These are phyloP conservation scores for Yamadazyma membranifaciens DNA, from an alignment of 1,139 yeast genomes.

Conservation along the genomic window DNA sequence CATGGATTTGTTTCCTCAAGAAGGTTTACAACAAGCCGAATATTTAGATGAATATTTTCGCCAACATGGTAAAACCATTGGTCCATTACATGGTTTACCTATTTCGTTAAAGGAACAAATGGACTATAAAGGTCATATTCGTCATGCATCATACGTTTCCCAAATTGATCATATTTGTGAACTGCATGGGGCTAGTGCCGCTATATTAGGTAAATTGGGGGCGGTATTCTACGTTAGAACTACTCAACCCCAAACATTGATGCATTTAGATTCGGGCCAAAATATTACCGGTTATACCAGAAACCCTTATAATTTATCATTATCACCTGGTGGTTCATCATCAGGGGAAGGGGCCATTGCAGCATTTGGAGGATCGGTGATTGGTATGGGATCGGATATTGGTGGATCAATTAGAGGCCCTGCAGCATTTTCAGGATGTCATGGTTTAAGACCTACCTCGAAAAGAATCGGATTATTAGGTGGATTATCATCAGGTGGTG, in stretches of 20 bases:
- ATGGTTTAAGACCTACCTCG: constrained; percentile 68
- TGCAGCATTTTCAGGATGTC: constrained; percentile 67
- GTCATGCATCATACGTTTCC: constrained; percentile 65
- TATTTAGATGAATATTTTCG: constrained; percentile 38
- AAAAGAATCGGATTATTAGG: constrained; percentile 55
- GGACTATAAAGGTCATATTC: constrained; percentile 52
- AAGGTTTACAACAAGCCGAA: constrained; percentile 36
- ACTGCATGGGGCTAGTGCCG: constrained; percentile 50
- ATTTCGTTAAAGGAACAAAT: constrained; percentile 54
- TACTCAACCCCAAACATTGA: constrained; percentile 46
- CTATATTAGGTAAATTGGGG: constrained; percentile 58
- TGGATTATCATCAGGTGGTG: constrained; percentile 53
- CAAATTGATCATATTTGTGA: constrained; percentile 48
- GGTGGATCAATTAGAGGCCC: constrained; percentile 81
- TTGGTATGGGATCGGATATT: constrained; percentile 76
- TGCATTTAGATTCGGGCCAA: constrained; percentile 47
- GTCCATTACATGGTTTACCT: constrained; percentile 63
- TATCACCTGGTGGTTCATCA: constrained; percentile 62
- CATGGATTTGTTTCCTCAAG: constrained; percentile 31
- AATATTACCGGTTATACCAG: constrained; percentile 38
- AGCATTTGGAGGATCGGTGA: constrained; percentile 60
- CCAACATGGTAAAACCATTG: constrained; percentile 57
- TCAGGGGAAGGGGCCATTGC: constrained; percentile 77
- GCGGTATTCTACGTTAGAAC: constrained; percentile 59
- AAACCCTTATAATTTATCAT: constrained; percentile 40